A percentile compares a stretch with the other conserved stretches of the same genome.
Conservation (phyloP, 306 rosid genomes). For the Quercus gilva region DNA sequence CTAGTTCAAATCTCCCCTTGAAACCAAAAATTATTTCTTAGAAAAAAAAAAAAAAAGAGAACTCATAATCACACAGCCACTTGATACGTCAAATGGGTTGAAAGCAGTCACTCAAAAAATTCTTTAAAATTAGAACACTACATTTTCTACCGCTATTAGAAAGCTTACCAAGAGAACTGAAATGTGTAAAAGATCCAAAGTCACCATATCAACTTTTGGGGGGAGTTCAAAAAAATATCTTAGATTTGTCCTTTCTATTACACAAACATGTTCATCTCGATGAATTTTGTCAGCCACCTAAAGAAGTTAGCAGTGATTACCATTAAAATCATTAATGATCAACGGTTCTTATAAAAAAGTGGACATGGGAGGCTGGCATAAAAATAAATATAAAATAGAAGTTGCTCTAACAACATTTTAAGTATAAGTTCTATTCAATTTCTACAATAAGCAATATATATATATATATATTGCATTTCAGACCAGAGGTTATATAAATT, state of each 20-base stretch:
- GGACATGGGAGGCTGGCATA: background rate
- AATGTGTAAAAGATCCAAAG: slow-evolving; percentile 89
- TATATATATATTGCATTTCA: background rate
- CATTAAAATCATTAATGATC: background rate
- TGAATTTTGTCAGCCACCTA: no score
- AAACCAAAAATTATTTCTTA: no score
- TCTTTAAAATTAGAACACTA: background rate
- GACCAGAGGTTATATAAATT: background rate
- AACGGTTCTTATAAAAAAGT: background rate
- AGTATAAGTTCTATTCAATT: background rate
- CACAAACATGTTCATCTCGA: slow-evolving; percentile 60
- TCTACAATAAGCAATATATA: background rate
- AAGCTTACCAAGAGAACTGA: slow-evolving; percentile 80
- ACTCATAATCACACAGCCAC: background rate
- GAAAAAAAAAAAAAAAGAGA: no score
- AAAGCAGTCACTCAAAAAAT: background rate
- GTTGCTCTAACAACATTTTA: no score
- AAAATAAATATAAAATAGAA: no score
- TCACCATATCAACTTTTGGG: slow-evolving; percentile 78
- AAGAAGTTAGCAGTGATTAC: slow-evolving; percentile 12
- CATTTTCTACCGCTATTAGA: slow-evolving; percentile 8
- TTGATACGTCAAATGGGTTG: background rate
- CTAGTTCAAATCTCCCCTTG: no score
- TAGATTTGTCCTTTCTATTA: slow-evolving; percentile 81
- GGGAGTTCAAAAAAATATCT: slow-evolving; percentile 85